Base-by-base conservation (phyloP, 148 eudicot genomes). In the Diospyros lotus region DNA sequence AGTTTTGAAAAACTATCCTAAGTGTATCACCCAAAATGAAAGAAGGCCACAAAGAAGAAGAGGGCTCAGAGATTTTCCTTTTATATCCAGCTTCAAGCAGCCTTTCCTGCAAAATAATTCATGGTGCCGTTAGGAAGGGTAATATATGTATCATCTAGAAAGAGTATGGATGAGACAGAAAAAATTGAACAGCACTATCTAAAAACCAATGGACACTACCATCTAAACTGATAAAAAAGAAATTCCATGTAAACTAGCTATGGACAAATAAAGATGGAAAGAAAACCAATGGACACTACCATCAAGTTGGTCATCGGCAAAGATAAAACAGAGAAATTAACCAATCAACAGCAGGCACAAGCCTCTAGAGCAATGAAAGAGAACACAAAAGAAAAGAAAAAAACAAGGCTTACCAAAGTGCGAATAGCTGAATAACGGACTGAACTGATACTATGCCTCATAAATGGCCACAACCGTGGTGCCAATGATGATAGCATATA, bases 401-500 rank as follows among this genome's bases (percentile, higher is more conserved):
- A 58, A 62, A 43, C 42, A 55, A 63, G 64, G 66, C 58, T 67
- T 87, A 87, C 90, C 84, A 87, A 72, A 71, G 99, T 95, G 80
- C 99, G 88, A 70, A 95, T 93, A 56, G 99, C 99, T 68, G 99
- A 93, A 81, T 83, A 86, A n/a, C 99, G 97, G 72, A 95, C 99
- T 38, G 99, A 92, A 64, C 94, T 89, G 72, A 95, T 95, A 79
- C 86, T 95, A 80, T 95, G 99, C 73, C 99, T 87, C 99, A 95
- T 95, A 80, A 95, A 95, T 58, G 97, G 99, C 99, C 99, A 95
- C 58, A 95, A 83, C 18, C 99, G 88, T 79, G 99, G 99, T 77
- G 97, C 99, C 73, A 95, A 75, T 53, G 90, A 89, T 55, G 97
- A 91, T 59, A 95, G 73, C 78, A 85, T 86, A 60, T 87, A 89